phyloP scores from a whole-genome alignment of 108 stramenopile genomes.

The Cyclotella baltica region DNA sequence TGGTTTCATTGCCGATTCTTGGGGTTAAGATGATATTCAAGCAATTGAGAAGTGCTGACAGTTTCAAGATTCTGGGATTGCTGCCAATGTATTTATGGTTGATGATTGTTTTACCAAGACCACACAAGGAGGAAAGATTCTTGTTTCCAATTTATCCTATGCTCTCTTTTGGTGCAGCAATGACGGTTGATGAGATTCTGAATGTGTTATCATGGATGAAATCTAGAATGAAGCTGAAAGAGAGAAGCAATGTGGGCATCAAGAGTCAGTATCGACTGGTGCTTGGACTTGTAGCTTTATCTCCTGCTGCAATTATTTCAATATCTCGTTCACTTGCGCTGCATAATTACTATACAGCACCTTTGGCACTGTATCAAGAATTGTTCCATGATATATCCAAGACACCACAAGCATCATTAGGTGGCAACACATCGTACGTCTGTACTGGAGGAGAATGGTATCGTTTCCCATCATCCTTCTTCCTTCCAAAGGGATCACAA shows the following conservation, averaged over 20 bases:
- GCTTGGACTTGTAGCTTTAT: conserved; percentile 31
- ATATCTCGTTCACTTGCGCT: conserved; percentile 70
- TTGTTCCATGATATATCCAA: conserved; percentile 27
- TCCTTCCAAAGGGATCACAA: conserved; percentile 67
- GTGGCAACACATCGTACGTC: conserved; percentile 42
- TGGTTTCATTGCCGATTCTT: conserved; percentile 46
- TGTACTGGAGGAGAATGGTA: conserved; percentile 99
- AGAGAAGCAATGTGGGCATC: neutral
- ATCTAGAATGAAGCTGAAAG: neutral
- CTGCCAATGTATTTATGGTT: conserved; percentile 86
- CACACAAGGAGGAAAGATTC: conserved; percentile 98
- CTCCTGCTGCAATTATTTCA: conserved; percentile 57
- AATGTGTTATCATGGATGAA: neutral
- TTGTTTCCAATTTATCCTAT: conserved; percentile 92
- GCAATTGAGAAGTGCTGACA: neutral
- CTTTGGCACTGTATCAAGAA: conserved; percentile 68
- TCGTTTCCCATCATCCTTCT: conserved; percentile 92
- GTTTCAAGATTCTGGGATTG: conserved; percentile 43
- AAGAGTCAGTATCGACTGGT: neutral
- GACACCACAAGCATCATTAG: neutral
- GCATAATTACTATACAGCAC: conserved; percentile 79
- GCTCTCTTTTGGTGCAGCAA: conserved; percentile 61
- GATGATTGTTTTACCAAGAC: conserved; percentile 79
- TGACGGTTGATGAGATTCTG: conserved; percentile 30
- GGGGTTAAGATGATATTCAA: conserved; percentile 4